A percentile compares a stretch with the other conserved stretches of the same genome.
These are phyloP conservation scores for Stropharia rugosoannulata DNA, from an alignment of 768 basidiomycete species.

Conservation along the genomic window DNA sequence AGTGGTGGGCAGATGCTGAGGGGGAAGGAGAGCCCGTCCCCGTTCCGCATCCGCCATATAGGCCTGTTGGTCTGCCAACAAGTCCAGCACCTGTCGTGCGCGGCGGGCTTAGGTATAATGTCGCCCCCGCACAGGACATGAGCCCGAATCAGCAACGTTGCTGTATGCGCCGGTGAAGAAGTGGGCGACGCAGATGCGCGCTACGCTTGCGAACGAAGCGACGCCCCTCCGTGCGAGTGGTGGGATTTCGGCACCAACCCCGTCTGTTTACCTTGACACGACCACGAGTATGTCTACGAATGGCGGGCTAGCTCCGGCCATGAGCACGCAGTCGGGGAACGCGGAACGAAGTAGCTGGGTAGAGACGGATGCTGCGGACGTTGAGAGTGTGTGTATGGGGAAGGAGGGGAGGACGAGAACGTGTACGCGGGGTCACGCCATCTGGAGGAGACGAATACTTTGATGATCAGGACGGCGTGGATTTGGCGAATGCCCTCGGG, in stretches of 20 bases:
- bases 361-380: background rate
- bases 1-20: constrained; percentile 30
- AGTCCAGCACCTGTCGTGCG: constrained; percentile 6
- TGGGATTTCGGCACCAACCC: too few relatives aligned
- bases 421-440: background rate
- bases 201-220: background rate
- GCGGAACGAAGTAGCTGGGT: background rate
- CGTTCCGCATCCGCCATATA: constrained; percentile 27
- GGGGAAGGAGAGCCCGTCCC: constrained; percentile 53
- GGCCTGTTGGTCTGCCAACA: constrained; percentile 4
- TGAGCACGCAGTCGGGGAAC: too few relatives aligned
- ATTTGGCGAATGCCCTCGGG: too few relatives aligned
- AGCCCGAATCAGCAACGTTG: background rate
- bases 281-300: too few relatives aligned
- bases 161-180: constrained; percentile 3
- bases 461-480: background rate
- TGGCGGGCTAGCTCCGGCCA: too few relatives aligned
- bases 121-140: constrained; percentile 17
- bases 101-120: constrained; percentile 19
- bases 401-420: constrained; percentile 18
- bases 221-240: background rate
- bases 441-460: background rate
- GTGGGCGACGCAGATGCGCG: constrained; percentile 7
- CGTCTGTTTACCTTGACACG: too few relatives aligned
- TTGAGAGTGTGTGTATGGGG: constrained; percentile 4